Conservation (phyloP, 2,329 filamentous ascomycete species). For the Sporothrix phasma region DNA sequence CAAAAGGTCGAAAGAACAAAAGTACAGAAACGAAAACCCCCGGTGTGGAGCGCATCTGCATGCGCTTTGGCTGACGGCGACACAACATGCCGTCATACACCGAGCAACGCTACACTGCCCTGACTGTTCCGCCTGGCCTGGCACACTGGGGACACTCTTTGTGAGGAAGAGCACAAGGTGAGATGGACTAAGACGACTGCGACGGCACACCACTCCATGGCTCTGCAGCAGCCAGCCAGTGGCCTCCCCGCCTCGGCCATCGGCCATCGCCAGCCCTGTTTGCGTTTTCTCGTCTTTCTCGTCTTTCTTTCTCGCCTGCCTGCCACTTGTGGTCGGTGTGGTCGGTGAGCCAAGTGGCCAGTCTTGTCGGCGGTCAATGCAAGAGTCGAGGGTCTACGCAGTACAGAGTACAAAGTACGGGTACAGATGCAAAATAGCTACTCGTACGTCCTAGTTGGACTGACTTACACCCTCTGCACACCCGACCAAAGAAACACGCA, state of each 20-base stretch:
- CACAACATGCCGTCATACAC: constrained; percentile 14
- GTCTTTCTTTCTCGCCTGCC: neutral
- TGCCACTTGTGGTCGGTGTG: neutral
- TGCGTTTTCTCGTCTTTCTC: neutral
- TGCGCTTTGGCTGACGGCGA: constrained; percentile 1
- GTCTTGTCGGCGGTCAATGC: neutral
- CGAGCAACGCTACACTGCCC: constrained; percentile 9
- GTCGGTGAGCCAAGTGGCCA: neutral
- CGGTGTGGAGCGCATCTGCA: constrained; percentile 5
- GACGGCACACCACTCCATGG: neutral
- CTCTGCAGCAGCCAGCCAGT: neutral
- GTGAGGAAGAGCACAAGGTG: neutral
- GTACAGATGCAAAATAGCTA: neutral
- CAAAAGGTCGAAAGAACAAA: neutral
- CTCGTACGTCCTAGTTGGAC: neutral
- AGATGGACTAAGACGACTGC: neutral
- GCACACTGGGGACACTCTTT: neutral
- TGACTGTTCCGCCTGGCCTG: neutral
- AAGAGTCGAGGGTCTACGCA: neutral
- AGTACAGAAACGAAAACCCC: neutral
- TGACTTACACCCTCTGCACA: neutral
- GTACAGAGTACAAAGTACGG: neutral
- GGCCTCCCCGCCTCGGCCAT: neutral
- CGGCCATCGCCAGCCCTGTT: neutral
- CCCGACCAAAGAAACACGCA: neutral